phyloP scores from a whole-genome alignment of 2,329 filamentous ascomycete species.

The Ophiostoma sp. region DNA sequence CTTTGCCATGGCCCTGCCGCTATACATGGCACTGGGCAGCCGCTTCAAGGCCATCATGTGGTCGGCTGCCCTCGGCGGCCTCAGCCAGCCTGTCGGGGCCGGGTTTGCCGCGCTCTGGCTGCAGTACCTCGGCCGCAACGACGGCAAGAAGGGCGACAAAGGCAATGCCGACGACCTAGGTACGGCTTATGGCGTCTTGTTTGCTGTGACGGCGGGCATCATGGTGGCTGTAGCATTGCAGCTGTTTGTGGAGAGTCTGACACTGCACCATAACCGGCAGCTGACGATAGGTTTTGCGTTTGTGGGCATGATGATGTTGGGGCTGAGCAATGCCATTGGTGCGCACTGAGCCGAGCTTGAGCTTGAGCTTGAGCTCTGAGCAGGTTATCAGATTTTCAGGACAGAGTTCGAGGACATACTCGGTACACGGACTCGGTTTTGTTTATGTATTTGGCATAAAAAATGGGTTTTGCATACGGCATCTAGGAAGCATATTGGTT shows the following conservation, averaged over 20 bases:
- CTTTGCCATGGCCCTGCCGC: slow-evolving; percentile 84
- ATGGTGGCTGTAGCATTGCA: slow-evolving; percentile 92
- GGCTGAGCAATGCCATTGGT: slow-evolving; percentile 78
- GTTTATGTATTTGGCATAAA: not conserved
- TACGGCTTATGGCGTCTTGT: slow-evolving; percentile 72
- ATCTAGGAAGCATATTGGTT: not conserved
- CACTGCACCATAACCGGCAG: slow-evolving; percentile 71
- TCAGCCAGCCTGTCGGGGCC: slow-evolving; percentile 82
- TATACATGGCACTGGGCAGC: slow-evolving; percentile 84
- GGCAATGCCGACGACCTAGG: slow-evolving; percentile 39
- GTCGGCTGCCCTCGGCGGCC: slow-evolving; percentile 75
- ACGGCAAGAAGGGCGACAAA: slow-evolving; percentile 41
- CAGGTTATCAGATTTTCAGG: not conserved
- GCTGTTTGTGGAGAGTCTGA: slow-evolving; percentile 79
- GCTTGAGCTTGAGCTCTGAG: no score
- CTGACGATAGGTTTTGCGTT: slow-evolving; percentile 77
- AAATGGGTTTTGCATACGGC: not conserved
- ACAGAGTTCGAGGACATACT: no score
- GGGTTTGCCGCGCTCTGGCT: slow-evolving; percentile 83
- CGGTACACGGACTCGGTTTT: not conserved
- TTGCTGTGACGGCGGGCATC: slow-evolving; percentile 84
- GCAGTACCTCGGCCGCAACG: slow-evolving; percentile 53
- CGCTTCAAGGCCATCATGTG: slow-evolving; percentile 77
- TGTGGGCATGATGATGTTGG: slow-evolving; percentile 80
- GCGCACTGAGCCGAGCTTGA: slow-evolving; percentile 35